phyloP scores from a whole-genome alignment of 192 early-diverging fungal genomes.

The Rhizophagus prolifer region DNA sequence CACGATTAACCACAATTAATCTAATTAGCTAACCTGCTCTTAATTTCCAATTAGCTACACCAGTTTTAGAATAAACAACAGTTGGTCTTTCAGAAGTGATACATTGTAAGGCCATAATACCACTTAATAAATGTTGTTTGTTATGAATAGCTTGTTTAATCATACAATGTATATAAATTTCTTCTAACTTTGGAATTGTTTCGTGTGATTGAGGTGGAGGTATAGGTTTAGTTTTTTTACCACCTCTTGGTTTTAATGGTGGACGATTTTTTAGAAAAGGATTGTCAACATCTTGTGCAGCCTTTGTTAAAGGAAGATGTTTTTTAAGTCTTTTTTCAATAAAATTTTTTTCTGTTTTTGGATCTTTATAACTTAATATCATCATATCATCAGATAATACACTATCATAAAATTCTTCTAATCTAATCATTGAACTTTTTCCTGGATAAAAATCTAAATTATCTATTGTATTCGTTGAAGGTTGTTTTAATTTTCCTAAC shows the following conservation, averaged over 20 bases:
- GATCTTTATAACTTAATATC: slow-evolving; percentile 55
- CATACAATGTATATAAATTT: slow-evolving; percentile 84
- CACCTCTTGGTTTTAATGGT: slow-evolving; percentile 30
- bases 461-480: not conserved
- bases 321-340: slow-evolving; percentile 24
- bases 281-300: not conserved
- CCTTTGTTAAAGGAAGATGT: not conserved
- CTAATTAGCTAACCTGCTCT: slow-evolving; percentile 55
- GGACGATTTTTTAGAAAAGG: slow-evolving; percentile 8
- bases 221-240: slow-evolving; percentile 52
- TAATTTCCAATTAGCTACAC: slow-evolving; percentile 83
- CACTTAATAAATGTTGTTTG: slow-evolving; percentile 87
- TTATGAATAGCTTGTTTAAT: slow-evolving; percentile 81
- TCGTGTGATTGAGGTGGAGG: slow-evolving; percentile 59
- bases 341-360: slow-evolving; percentile 35
- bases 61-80: slow-evolving; percentile 75
- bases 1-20: too few relatives aligned
- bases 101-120: slow-evolving; percentile 86
- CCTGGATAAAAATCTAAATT: slow-evolving; percentile 9
- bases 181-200: slow-evolving; percentile 66
- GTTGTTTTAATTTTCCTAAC: not conserved
- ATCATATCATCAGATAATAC: slow-evolving; percentile 55
- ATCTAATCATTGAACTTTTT: slow-evolving; percentile 33
- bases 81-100: slow-evolving; percentile 81
- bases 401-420: slow-evolving; percentile 51